Conservation (phyloP, 306 rosid genomes). For the Vigna hirtella region DNA sequence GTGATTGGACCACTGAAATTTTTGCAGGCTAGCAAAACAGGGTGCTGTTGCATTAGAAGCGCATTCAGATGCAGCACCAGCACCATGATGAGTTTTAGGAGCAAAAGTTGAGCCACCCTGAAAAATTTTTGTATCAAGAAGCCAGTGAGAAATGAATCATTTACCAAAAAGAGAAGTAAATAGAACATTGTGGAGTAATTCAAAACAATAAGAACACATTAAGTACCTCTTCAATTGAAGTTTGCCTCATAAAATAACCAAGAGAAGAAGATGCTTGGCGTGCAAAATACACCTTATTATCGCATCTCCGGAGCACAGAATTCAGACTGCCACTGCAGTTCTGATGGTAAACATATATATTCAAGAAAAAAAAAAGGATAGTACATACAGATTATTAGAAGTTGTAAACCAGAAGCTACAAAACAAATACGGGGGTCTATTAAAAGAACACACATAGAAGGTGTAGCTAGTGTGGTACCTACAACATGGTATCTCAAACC, state of each 20-base stretch:
- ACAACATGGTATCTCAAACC: not conserved
- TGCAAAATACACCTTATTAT: slow-evolving; percentile 63
- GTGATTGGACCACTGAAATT: slow-evolving; percentile 47
- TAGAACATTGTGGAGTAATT: slow-evolving; percentile 13
- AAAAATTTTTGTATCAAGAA: slow-evolving; percentile 23
- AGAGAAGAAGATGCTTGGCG: slow-evolving; percentile 70
- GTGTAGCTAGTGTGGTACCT: not conserved
- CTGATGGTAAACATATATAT: slow-evolving; percentile 47
- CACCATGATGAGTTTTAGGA: slow-evolving; percentile 46
- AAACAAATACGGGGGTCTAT: slow-evolving; percentile 2
- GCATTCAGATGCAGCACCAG: slow-evolving; percentile 49
- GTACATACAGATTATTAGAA: not conserved
- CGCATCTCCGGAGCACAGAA: slow-evolving; percentile 60
- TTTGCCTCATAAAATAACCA: slow-evolving; percentile 71
- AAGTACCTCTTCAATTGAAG: slow-evolving; percentile 60
- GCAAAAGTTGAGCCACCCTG: slow-evolving; percentile 55
- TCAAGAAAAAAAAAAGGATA: not conserved
- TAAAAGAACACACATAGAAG: slow-evolving; percentile 7
- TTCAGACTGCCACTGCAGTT: slow-evolving; percentile 62
- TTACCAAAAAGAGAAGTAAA: not conserved
- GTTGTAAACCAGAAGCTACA: not conserved
- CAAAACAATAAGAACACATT: not conserved
- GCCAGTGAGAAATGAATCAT: slow-evolving; percentile 22
- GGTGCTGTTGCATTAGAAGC: slow-evolving; percentile 55
- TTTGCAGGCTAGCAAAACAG: slow-evolving; percentile 63